These are phyloP conservation scores for Blastobotrys elegans DNA, from an alignment of 1,139 yeast species.

Conservation along the genomic window DNA sequence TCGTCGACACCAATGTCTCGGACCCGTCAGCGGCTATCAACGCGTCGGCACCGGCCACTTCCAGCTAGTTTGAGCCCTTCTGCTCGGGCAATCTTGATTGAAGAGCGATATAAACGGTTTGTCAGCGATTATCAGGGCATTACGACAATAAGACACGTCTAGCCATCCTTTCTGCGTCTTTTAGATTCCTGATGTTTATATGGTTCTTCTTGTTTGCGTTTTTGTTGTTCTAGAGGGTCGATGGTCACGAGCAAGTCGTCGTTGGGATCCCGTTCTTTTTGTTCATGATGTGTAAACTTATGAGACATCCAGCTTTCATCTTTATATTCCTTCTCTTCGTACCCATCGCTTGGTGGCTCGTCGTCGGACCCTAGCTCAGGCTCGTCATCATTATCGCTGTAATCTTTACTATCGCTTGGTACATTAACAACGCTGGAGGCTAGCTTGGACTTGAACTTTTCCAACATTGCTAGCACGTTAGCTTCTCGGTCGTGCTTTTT, in stretches of 20 bases:
- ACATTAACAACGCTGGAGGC: not conserved
- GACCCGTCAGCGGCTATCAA: not conserved
- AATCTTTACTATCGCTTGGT: not conserved
- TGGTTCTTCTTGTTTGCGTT: slow-evolving; percentile 10
- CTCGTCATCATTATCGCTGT: slow-evolving; percentile 1
- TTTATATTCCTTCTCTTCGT: slow-evolving; percentile 24
- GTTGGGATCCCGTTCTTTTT: slow-evolving; percentile 16
- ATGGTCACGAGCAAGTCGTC: slow-evolving; percentile 28
- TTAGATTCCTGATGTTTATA: slow-evolving; percentile 8
- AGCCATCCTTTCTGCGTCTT: not conserved
- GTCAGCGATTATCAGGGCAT: not conserved
- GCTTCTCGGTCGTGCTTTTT: slow-evolving; percentile 13
- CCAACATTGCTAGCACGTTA: slow-evolving; percentile 20
- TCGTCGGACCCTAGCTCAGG: slow-evolving; percentile 21
- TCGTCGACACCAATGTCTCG: not conserved
- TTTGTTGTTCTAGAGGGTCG: slow-evolving; percentile 18
- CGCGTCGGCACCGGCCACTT: not conserved
- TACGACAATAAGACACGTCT: too few relatives aligned
- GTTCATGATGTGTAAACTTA: slow-evolving; percentile 14
- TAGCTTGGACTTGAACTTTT: slow-evolving; percentile 26
- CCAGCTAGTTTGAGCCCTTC: not conserved
- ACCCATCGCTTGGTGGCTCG: slow-evolving; percentile 28
- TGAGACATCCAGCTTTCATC: slow-evolving; percentile 25
- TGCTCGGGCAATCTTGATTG: not conserved
- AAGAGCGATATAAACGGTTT: not conserved